These are phyloP conservation scores for Solanum chilense DNA, from an alignment of 257 asterid genomes.

Conservation along the genomic window DNA sequence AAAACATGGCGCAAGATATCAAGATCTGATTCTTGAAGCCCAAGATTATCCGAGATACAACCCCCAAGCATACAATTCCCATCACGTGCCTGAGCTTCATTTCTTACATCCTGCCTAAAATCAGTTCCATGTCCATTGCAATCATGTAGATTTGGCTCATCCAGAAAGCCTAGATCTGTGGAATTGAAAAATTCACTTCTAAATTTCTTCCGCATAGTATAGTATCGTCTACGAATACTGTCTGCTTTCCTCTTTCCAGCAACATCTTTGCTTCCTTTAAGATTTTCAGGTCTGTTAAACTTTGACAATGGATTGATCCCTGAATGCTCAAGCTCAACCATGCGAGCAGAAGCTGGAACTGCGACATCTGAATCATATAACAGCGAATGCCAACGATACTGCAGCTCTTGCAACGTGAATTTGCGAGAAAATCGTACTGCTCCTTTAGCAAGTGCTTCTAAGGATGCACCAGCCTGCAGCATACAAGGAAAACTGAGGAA, in stretches of 20 bases:
- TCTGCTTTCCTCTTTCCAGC: conserved; percentile 53
- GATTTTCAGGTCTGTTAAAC: conserved; percentile 38
- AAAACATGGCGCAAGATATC: conserved; percentile 58
- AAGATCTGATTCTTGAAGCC: conserved; percentile 54
- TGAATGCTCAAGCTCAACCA: conserved; percentile 77
- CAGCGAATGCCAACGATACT: conserved; percentile 75
- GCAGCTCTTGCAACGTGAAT: conserved; percentile 61
- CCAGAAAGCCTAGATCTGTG: conserved; percentile 41
- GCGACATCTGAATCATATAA: conserved; percentile 79
- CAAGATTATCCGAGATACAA: conserved; percentile 32
- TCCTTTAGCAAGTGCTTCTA: conserved; percentile 95
- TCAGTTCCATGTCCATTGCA: conserved; percentile 35
- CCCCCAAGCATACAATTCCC: conserved; percentile 31
- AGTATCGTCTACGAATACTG: conserved; percentile 62
- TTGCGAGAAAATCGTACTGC: conserved; percentile 80
- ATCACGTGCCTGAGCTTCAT: conserved; percentile 31
- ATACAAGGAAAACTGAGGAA: neutral
- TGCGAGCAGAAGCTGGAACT: conserved; percentile 45
- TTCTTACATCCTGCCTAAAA: conserved; percentile 29
- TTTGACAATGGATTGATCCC: conserved; percentile 47
- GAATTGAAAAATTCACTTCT: conserved; percentile 50
- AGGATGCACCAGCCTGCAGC: conserved; percentile 72
- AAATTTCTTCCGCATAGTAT: conserved; percentile 64
- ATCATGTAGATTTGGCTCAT: conserved; percentile 37
- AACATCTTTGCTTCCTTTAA: conserved; percentile 34